Evolutionary conservation across 2,329 filamentous ascomycete genomes (phyloP).

Genomic region (Aspergillus hiratsukae): DNA sequence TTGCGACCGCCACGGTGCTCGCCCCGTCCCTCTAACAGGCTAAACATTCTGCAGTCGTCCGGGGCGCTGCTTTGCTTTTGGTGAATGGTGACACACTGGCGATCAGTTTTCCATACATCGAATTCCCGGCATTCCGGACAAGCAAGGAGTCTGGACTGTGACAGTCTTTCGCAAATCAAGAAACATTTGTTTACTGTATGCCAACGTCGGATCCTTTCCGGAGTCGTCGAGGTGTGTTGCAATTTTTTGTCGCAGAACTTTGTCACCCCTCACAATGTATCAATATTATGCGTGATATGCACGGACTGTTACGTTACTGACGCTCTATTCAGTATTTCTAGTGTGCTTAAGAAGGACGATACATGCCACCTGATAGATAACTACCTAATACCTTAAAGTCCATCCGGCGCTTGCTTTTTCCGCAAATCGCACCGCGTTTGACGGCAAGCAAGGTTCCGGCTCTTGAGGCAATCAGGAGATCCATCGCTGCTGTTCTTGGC

Average conservation of each 20-base stretch:
- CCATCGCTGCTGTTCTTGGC: conserved; percentile 6
- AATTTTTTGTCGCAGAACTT: background rate
- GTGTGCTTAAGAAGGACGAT: background rate
- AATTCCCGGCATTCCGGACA: background rate
- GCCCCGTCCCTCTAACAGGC: conserved; percentile 14
- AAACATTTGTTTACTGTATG: background rate
- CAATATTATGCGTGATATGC: background rate
- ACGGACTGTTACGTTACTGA: background rate
- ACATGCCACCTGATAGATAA: background rate
- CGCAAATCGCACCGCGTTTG: background rate
- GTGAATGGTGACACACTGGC: background rate
- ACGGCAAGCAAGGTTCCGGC: background rate
- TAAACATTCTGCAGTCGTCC: background rate
- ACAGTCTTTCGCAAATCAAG: background rate
- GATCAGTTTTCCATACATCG: background rate
- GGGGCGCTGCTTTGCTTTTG: background rate
- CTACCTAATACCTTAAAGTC: background rate
- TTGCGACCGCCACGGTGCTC: conserved; percentile 14
- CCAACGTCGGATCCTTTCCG: background rate
- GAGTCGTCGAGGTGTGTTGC: background rate
- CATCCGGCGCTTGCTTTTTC: background rate
- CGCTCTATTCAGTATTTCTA: background rate
- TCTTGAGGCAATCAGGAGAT: background rate
- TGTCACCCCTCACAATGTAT: background rate
- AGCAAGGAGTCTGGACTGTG: background rate